Evolutionary conservation across 208 protist species (phyloP), one percentile per base, ranked within the genome.

Genomic region (Crithidia bombi): DNA sequence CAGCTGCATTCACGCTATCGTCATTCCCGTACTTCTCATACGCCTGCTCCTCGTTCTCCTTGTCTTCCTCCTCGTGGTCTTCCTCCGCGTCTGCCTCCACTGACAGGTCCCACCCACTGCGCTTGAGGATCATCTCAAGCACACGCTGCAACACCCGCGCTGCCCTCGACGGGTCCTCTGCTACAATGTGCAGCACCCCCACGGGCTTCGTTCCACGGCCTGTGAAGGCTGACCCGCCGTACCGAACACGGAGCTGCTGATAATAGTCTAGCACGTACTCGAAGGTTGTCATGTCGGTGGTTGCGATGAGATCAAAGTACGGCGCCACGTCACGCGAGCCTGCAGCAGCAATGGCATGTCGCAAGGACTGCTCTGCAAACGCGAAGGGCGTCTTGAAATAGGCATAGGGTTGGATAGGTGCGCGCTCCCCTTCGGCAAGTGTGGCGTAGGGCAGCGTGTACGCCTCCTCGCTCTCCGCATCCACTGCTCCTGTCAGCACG

Each of bases 291-390:
- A 83, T 62, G 74, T 95, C 87, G 0, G 87, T 80, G 0, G 90
- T 86, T 32, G 80, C 79, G 57, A 95, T 82, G 39, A 92, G 76
- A 61, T 91, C 84, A 76, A 90, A 93, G 66, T 95, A 95, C 19
- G 54, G 73, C 32, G 51, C 52, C 0, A 54, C 36, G 23, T 19
- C 44, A 28, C 59, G 47, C 10, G 21, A 52, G 47, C 32, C 14
- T 56, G 46, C 12, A 11, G 50, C n/a, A 30, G 17, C 25, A 26
- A 65, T 65, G 36, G 50, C 59, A 2, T 33, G 43, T 3, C 66
- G 66, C 26, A 55, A 33, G 21, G 67, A 59, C 51, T 43, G 63
- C 74, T 93, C 87, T 2, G 78, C 82, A 43, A 69, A 33, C 19
- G 68, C 61, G 62, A 93, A 93, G 19, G 61, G 58, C 12, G 77